Evolutionary conservation across 2,329 filamentous ascomycete genomes (phyloP).

Genomic region (Aureobasidium sp.): DNA sequence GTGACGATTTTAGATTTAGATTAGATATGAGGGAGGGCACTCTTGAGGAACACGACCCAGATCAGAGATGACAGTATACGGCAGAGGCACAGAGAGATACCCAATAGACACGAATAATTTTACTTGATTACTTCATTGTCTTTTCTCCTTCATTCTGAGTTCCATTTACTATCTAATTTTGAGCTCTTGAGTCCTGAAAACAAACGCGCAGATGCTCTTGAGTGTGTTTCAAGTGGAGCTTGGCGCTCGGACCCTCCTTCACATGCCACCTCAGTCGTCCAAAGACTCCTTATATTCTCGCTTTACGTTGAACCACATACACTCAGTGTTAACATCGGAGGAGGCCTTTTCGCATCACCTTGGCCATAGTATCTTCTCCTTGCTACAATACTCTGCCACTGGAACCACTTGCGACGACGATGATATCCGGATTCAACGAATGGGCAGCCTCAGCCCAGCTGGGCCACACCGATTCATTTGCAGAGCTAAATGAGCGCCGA

Average conservation of each 20-base stretch:
- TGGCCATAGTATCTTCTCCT: not conserved
- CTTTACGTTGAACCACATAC: not conserved
- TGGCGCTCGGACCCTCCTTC: constrained; percentile 2
- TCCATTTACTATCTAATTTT: too few relatives aligned
- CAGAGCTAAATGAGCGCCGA: constrained; percentile 62
- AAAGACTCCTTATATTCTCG: not conserved
- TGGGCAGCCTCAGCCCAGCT: constrained; percentile 43
- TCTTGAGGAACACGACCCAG: not conserved
- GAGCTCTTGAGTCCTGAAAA: not conserved
- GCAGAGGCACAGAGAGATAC: not conserved
- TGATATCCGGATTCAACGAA: constrained; percentile 44
- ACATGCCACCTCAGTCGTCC: constrained; percentile 6
- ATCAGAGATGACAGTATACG: not conserved
- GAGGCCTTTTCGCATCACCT: not conserved
- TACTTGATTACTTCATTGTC: not conserved
- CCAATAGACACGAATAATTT: not conserved
- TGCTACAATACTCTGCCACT: not conserved
- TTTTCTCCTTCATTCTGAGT: not conserved
- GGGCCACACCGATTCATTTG: constrained; percentile 51
- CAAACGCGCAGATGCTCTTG: not conserved
- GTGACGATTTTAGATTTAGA: not conserved
- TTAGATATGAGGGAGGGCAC: not conserved
- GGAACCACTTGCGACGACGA: constrained; percentile 17
- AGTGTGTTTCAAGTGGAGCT: constrained; percentile 5
- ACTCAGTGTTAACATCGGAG: not conserved